phyloP scores from a whole-genome alignment of 202 grass and related monocot species.

The Panicum virgatum region DNA sequence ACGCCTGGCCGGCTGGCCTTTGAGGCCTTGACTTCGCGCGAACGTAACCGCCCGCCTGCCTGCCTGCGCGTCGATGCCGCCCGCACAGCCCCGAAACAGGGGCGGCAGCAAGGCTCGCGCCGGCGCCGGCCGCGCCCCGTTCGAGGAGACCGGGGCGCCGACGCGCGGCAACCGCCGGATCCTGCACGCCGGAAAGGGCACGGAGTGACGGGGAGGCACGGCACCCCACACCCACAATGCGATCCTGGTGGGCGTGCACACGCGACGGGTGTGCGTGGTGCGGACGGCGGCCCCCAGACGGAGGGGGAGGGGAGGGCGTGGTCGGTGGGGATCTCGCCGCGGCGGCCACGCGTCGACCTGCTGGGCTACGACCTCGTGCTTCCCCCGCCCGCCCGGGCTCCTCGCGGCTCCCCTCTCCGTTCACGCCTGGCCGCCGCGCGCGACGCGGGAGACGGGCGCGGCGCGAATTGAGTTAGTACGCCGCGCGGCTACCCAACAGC shows the following conservation, averaged over 20 bases:
- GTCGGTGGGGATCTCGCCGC: conserved; percentile 21
- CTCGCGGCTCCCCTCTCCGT: neutral
- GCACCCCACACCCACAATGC: neutral
- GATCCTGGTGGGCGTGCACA: too few species aligned
- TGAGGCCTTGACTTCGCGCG: neutral
- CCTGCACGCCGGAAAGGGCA: neutral
- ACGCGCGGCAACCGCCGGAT: neutral
- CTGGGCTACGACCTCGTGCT: neutral
- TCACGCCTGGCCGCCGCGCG: neutral
- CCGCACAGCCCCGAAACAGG: neutral
- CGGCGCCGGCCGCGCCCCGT: neutral
- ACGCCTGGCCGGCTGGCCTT: neutral
- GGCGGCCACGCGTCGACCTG: conserved; percentile 29
- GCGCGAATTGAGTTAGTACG: too few species aligned
- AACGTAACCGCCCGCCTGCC: neutral
- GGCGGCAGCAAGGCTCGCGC: conserved; percentile 4
- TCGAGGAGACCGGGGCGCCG: neutral
- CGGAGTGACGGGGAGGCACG: neutral
- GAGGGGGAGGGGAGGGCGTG: conserved; percentile 6
- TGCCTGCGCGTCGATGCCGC: neutral
- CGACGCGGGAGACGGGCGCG: neutral
- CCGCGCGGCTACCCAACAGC: neutral
- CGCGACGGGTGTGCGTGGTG: neutral
- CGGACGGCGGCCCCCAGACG: too few species aligned
- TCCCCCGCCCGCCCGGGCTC: neutral